These are phyloP conservation scores for Epichloe gansuensis DNA, from an alignment of 2,329 filamentous ascomycete genomes.

Conservation along the genomic window DNA sequence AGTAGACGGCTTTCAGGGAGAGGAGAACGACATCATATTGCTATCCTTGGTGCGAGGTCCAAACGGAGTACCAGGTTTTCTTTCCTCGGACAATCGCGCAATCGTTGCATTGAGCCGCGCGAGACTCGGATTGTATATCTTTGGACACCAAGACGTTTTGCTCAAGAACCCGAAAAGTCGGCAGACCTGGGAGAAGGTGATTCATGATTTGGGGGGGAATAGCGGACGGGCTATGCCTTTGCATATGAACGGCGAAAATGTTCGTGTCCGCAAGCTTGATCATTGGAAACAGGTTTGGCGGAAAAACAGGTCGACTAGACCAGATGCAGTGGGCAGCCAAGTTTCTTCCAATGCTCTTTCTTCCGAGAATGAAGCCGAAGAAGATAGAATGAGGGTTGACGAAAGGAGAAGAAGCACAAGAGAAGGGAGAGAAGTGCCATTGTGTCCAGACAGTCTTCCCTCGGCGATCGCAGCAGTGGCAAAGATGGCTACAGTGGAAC, in stretches of 20 bases:
- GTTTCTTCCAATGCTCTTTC: background rate
- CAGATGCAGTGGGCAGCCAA: background rate
- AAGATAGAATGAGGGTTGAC: background rate
- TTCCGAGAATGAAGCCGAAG: background rate
- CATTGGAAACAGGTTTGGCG: slow-evolving; percentile 32
- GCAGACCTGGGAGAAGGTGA: slow-evolving; percentile 28
- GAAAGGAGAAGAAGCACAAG: background rate
- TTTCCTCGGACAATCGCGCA: slow-evolving; percentile 46
- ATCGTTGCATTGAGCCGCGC: slow-evolving; percentile 56
- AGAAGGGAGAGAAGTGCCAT: too few relatives aligned
- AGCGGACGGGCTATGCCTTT: slow-evolving; percentile 12
- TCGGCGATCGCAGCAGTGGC: background rate
- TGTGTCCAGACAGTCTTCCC: background rate
- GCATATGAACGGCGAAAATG: slow-evolving; percentile 39
- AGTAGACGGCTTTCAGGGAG: slow-evolving; percentile 81
- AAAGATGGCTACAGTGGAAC: background rate
- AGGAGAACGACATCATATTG: slow-evolving; percentile 76
- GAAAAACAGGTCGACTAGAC: slow-evolving; percentile 5
- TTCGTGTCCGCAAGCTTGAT: slow-evolving; percentile 36
- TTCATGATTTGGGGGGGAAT: slow-evolving; percentile 27
- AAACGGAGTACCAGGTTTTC: slow-evolving; percentile 50
- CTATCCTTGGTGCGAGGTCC: slow-evolving; percentile 71
- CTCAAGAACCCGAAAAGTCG: slow-evolving; percentile 28
- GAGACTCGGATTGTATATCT: slow-evolving; percentile 67
- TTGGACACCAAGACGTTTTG: slow-evolving; percentile 55